Evolutionary conservation across 371 early-diverging fungal genomes (phyloP), one percentile per base, ranked within the genome.

Genomic region (Lichtheimia ornata): DNA sequence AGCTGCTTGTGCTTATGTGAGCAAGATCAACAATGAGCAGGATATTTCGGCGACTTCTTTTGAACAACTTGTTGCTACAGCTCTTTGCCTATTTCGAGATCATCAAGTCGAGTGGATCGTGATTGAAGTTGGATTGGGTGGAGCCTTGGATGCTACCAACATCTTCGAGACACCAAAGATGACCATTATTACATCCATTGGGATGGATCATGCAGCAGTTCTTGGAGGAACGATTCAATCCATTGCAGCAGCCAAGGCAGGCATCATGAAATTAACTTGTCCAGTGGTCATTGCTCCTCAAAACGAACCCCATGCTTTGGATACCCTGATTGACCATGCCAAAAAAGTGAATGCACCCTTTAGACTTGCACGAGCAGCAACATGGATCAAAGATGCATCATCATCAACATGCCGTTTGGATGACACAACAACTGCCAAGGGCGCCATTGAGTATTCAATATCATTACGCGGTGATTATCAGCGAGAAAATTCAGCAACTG

Each of bases 91-190:
- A 35, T 91, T 92, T 64, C 62, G 68, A 3, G 60, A 82, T 40
- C 53, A 64, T 15, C 44, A 69, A 15, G 77, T 91, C 6, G 89
- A 91, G 13, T 70, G 88, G 49, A 88, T 87, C 0, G 86, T 94
- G 5, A 71, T 94, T 12, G 95, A 94, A 68, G 92, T 91, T 9
- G 95, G 95, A 3, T 51, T 94, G 56, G 95, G 95, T 30, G 95
- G 95, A 11, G 53, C 76, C 17, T 65, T 87, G 22, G 95, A 94
- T 62, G 93, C 95, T 0, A 94, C 95, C 1, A 94, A 91, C 66
- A 89, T 92, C 0, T 83, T 93, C 64, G 72, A 66, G 11, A 53
- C 59, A 11, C 73, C 82, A 0, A 62, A 70, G 11, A 79, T 83
- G 56, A 65, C 79, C 2, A 73, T 91, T 43, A 79, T 94, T 27